These are phyloP conservation scores for Globisporangium cylindrosporum DNA, from an alignment of 352 stramenopile species.

Conservation along the genomic window DNA sequence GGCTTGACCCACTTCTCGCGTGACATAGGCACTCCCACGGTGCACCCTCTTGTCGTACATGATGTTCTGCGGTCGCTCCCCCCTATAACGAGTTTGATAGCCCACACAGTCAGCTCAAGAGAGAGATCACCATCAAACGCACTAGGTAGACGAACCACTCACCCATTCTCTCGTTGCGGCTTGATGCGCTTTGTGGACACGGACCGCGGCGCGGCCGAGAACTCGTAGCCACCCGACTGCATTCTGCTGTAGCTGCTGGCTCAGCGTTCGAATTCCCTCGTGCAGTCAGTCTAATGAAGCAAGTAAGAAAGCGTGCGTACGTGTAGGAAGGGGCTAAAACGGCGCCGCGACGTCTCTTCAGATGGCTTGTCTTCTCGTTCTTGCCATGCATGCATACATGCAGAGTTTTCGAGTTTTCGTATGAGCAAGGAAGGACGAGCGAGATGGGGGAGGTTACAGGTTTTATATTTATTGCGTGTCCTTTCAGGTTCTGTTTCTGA, in stretches of 20 bases:
- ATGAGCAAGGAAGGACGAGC: not conserved
- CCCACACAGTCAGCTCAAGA: not conserved
- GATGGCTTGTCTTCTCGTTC: not conserved
- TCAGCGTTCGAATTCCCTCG: not conserved
- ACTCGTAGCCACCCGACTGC: constrained; percentile 69
- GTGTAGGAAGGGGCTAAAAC: not conserved
- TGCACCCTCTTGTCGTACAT: constrained; percentile 94
- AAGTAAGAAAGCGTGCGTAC: not conserved
- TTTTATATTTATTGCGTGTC: constrained; percentile 10
- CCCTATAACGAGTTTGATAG: constrained; percentile 9
- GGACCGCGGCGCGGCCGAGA: constrained; percentile 60
- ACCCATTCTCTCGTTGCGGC: constrained; percentile 37
- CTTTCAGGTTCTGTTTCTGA: constrained; percentile 7
- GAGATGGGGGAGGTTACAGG: not conserved
- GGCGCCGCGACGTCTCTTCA: constrained; percentile 1
- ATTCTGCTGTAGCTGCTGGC: constrained; percentile 14
- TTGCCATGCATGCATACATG: too few relatives aligned
- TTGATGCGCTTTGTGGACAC: constrained; percentile 77
- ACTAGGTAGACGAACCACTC: too few relatives aligned
- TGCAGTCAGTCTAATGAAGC: not conserved
- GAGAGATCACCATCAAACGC: too few relatives aligned
- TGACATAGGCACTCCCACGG: constrained; percentile 92
- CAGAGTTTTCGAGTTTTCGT: too few relatives aligned
- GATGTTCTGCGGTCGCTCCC: constrained; percentile 82
- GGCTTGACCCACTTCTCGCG: constrained; percentile 35